phyloP scores from a whole-genome alignment of 805 yeast species.

The Nakazawaea wyomingensis region DNA sequence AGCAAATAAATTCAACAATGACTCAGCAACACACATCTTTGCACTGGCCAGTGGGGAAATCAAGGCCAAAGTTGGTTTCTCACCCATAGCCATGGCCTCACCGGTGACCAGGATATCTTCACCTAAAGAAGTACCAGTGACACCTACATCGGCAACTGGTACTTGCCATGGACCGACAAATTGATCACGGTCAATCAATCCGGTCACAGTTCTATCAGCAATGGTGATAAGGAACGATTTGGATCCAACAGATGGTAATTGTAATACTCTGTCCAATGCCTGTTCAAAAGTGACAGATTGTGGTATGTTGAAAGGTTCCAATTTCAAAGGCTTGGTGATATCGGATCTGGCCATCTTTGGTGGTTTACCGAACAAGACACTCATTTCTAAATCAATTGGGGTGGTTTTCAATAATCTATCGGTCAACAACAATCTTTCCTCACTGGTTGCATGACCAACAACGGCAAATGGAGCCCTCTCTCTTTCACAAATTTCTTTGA shows the following conservation, averaged over 20 bases:
- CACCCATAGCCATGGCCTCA: slow-evolving; percentile 98
- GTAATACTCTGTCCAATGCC: slow-evolving; percentile 77
- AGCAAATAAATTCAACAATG: slow-evolving; percentile 81
- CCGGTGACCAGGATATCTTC: slow-evolving; percentile 70
- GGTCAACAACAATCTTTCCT: slow-evolving; percentile 73
- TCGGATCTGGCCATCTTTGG: slow-evolving; percentile 89
- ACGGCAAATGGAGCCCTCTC: slow-evolving; percentile 96
- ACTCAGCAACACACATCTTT: slow-evolving; percentile 92
- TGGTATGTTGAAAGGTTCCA: slow-evolving; percentile 31
- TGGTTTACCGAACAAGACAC: slow-evolving; percentile 91
- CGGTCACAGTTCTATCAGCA: slow-evolving; percentile 97
- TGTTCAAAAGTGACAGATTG: slow-evolving; percentile 41
- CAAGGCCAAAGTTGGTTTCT: slow-evolving; percentile 85
- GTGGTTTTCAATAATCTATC: slow-evolving; percentile 74
- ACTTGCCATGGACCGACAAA: slow-evolving; percentile 99
- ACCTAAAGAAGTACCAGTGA: slow-evolving; percentile 87
- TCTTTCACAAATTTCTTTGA: slow-evolving; percentile 79
- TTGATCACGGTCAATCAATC: slow-evolving; percentile 94
- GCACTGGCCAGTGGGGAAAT: slow-evolving; percentile 89
- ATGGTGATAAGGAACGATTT: slow-evolving; percentile 94
- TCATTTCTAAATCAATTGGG: slow-evolving; percentile 95
- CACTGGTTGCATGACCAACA: slow-evolving; percentile 90
- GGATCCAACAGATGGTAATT: slow-evolving; percentile 91
- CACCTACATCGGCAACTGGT: slow-evolving; percentile 98
- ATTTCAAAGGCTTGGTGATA: slow-evolving; percentile 50